These are phyloP conservation scores for Oryza coarctata DNA, from an alignment of 176 grass and related monocot genomes.

Conservation along the genomic window DNA sequence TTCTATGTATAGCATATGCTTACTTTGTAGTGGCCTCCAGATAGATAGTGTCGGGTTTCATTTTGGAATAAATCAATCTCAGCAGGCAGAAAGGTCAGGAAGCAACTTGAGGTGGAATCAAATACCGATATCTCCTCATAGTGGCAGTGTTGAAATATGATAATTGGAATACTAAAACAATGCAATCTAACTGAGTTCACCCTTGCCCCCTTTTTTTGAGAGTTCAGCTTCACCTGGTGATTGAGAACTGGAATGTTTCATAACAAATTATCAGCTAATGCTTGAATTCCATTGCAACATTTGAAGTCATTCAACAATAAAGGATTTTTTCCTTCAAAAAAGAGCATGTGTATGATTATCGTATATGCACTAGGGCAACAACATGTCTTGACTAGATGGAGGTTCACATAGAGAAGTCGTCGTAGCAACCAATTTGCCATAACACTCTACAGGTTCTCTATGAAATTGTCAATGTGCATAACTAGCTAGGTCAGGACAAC, in stretches of 20 bases:
- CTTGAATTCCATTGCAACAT: neutral
- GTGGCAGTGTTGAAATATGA: neutral
- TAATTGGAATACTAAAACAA: neutral
- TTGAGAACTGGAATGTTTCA: neutral
- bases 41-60: neutral
- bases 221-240: neutral
- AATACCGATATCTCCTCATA: neutral
- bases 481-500: neutral
- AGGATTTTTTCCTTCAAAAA: neutral
- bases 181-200: neutral
- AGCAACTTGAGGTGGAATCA: neutral
- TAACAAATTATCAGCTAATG: neutral
- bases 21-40: neutral
- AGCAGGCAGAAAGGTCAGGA: neutral
- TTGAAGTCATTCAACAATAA: neutral
- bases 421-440: neutral
- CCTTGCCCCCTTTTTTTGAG: neutral
- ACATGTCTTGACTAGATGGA: neutral
- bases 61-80: neutral
- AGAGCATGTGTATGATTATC: neutral
- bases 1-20: neutral
- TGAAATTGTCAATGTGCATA: neutral
- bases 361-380: neutral
- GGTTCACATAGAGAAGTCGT: neutral
- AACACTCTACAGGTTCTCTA: neutral